A percentile compares a stretch with the other conserved stretches of the same genome.
phyloP scores from a whole-genome alignment of 2,329 filamentous ascomycete genomes.

The Cytospora paraplurivora region DNA sequence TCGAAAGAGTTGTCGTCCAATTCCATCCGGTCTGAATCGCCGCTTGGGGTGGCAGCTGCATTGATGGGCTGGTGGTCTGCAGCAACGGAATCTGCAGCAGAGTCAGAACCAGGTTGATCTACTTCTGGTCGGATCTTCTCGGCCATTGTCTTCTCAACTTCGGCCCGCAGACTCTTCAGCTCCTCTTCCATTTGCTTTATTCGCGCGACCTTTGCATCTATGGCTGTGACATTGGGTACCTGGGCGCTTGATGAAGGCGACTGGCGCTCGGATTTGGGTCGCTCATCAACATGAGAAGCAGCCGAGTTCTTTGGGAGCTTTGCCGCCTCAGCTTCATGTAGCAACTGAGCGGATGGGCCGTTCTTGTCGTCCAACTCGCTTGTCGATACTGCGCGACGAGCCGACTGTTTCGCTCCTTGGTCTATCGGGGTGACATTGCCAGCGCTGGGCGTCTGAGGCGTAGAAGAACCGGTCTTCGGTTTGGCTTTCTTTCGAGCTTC shows the following conservation, averaged over 20 bases:
- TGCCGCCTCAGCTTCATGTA: slow-evolving; percentile 33
- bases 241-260: slow-evolving; percentile 44
- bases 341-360: slow-evolving; percentile 32
- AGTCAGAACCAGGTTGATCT: slow-evolving; percentile 38
- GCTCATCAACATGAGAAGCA: not conserved
- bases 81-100: slow-evolving; percentile 40
- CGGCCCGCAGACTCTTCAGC: slow-evolving; percentile 52
- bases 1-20: not conserved
- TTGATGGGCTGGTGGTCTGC: not conserved
- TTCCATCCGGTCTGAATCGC: not conserved
- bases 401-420: slow-evolving; percentile 27
- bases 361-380: slow-evolving; percentile 31
- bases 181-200: slow-evolving; percentile 50
- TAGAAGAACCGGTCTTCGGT: slow-evolving; percentile 39
- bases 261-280: slow-evolving; percentile 33
- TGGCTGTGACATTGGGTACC: slow-evolving; percentile 42
- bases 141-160: slow-evolving; percentile 43
- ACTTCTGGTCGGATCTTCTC: slow-evolving; percentile 33
- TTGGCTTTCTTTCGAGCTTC: slow-evolving; percentile 54
- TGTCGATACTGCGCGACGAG: slow-evolving; percentile 30
- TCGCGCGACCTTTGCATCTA: slow-evolving; percentile 50
- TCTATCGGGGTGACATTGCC: slow-evolving; percentile 36
- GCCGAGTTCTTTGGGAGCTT: slow-evolving; percentile 34
- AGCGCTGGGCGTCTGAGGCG: slow-evolving; percentile 36
- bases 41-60: not conserved